These are phyloP conservation scores for Bisporella sp. DNA, from an alignment of 2,329 filamentous ascomycete species.

Conservation along the genomic window DNA sequence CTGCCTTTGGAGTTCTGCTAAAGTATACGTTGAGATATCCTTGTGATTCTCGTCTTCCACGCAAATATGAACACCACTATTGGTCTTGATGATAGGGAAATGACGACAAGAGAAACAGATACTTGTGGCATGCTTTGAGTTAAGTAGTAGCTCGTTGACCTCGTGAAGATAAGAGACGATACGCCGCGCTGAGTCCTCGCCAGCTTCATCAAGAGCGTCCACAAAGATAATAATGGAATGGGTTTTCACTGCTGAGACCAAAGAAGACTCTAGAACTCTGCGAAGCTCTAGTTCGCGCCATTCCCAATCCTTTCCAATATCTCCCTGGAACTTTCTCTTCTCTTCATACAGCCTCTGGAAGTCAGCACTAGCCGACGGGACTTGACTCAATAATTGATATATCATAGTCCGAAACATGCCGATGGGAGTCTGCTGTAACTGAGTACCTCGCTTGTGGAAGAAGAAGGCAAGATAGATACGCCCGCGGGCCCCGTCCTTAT, in stretches of 20 bases:
- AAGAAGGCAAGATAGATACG: constrained; percentile 27
- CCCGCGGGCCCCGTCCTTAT: not conserved
- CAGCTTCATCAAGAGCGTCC: constrained; percentile 20
- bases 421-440: constrained; percentile 24
- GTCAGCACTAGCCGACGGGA: not conserved
- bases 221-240: constrained; percentile 11
- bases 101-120: constrained; percentile 9
- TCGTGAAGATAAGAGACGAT: constrained; percentile 8
- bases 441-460: constrained; percentile 27
- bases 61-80: too few species aligned
- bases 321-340: constrained; percentile 4
- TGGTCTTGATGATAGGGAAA: not conserved
- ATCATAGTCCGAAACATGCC: constrained; percentile 29
- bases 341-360: constrained; percentile 6
- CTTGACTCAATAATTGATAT: constrained; percentile 21
- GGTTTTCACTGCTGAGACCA: constrained; percentile 1
- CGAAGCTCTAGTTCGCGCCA: constrained; percentile 8
- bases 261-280: constrained; percentile 1
- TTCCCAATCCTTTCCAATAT: constrained; percentile 5
- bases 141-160: not conserved
- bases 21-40: too few species aligned
- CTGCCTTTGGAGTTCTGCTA: too few species aligned
- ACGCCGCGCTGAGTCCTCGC: constrained; percentile 10
- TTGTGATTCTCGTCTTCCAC: too few species aligned
- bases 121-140: not conserved